These are phyloP conservation scores for Chimonanthus praecox DNA, from an alignment of 164 flowering plant species.

Conservation along the genomic window DNA sequence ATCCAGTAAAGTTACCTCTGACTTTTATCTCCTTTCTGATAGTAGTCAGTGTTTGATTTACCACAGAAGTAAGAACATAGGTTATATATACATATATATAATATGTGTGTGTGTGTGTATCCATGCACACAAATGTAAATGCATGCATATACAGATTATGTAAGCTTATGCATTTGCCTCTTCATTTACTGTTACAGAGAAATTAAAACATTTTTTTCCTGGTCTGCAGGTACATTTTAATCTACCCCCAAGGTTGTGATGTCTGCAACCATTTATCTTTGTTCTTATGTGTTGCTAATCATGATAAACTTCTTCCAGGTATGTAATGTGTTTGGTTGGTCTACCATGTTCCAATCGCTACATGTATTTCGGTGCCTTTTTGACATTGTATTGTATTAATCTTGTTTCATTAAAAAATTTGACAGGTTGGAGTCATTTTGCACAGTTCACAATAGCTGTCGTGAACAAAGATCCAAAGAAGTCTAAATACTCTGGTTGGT, in stretches of 20 bases:
- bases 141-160: background rate
- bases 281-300: slow-evolving; percentile 98
- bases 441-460: slow-evolving; percentile 93
- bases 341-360: background rate
- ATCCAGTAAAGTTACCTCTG: too few relatives aligned
- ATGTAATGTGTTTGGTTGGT: slow-evolving; percentile 1
- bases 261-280: slow-evolving; percentile 92
- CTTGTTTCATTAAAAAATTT: background rate
- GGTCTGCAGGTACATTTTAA: slow-evolving; percentile 75
- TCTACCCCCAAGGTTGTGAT: slow-evolving; percentile 97
- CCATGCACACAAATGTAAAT: background rate
- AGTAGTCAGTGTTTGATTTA: too few relatives aligned
- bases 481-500: slow-evolving; percentile 87
- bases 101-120: background rate
- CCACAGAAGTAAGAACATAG: background rate
- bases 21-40: too few relatives aligned
- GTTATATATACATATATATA: background rate
- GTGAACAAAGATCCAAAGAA: slow-evolving; percentile 96
- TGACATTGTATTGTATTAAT: background rate
- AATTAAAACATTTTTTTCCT: slow-evolving; percentile 1
- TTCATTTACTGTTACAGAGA: background rate
- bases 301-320: slow-evolving; percentile 99
- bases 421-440: slow-evolving; percentile 98
- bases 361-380: background rate
- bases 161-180: background rate